Percentiles rank a stretch among this genome's conserved stretches.
Evolutionary conservation across 2,329 filamentous ascomycete species (phyloP).

Genomic region (Sodiomyces alkalinus): DNA sequence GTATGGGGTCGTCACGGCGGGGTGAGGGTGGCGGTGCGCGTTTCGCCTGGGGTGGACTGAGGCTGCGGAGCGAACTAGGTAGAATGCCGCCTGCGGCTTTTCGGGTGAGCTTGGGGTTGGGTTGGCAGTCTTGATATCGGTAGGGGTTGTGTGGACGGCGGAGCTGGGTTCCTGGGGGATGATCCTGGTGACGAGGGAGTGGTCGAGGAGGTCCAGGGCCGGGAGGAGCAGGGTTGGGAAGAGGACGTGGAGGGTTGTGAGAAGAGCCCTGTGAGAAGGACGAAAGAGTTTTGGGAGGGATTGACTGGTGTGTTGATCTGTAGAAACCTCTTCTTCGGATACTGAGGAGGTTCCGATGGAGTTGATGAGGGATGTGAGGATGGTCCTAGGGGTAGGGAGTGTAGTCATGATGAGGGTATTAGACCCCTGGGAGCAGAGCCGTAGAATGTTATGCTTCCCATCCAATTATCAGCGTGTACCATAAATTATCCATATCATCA

Average conservation of each 20-base stretch:
- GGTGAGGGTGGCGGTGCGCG: conserved; percentile 16
- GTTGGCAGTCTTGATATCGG: conserved; percentile 2
- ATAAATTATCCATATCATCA: too few species aligned
- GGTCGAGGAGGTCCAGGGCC: conserved; percentile 76
- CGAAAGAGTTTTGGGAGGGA: conserved; percentile 14
- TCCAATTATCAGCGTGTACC: too few species aligned
- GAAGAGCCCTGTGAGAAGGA: conserved; percentile 30
- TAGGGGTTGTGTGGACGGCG: background rate
- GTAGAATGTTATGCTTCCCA: too few species aligned
- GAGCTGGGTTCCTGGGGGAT: conserved; percentile 9
- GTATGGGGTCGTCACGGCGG: conserved; percentile 29
- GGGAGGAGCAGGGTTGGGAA: conserved; percentile 71
- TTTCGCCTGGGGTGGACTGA: conserved; percentile 13
- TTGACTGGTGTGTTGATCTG: background rate
- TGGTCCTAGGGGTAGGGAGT: conserved; percentile 22
- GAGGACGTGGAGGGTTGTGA: conserved; percentile 73
- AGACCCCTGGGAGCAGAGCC: too few species aligned
- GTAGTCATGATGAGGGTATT: conserved; percentile 4
- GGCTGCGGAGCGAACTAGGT: conserved; percentile 49
- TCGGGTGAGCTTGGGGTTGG: background rate
- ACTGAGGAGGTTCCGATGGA: conserved; percentile 1
- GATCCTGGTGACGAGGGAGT: conserved; percentile 50
- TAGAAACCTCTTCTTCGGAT: too few species aligned
- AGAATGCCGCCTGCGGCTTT: conserved; percentile 20
- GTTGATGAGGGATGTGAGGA: conserved; percentile 34